Conservation (phyloP, 805 yeast species). For the Saccharomyces kudriavzevii region DNA sequence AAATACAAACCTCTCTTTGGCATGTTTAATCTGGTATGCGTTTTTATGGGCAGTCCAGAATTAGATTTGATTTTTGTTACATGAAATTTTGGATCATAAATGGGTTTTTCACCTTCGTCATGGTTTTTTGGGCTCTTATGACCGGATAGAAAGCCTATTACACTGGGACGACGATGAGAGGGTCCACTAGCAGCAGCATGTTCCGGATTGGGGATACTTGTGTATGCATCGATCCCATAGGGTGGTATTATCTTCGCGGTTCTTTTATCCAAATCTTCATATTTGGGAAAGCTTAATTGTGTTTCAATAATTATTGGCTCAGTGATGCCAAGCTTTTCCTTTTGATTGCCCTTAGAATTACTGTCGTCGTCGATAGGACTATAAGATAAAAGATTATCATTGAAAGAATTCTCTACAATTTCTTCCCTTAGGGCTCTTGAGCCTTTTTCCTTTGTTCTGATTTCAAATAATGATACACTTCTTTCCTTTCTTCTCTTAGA, state of each 20-base stretch:
- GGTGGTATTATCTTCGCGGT: conserved; percentile 27
- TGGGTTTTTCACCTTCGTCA: not conserved
- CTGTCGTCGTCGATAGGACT: conserved; percentile 24
- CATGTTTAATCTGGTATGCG: conserved; percentile 16
- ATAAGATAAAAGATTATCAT: conserved; percentile 54
- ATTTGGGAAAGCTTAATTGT: conserved; percentile 27
- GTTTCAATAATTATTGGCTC: conserved; percentile 27
- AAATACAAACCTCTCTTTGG: conserved; percentile 41
- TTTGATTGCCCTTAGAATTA: conserved; percentile 30
- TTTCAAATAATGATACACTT: conserved; percentile 52
- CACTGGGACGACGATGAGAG: conserved; percentile 10
- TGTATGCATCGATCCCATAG: conserved; percentile 29
- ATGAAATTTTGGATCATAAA: conserved; percentile 6
- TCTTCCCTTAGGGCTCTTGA: conserved; percentile 53
- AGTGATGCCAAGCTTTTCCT: conserved; percentile 14
- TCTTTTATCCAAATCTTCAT: conserved; percentile 22
- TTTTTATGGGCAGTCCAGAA: conserved; percentile 15
- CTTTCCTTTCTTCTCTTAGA: conserved; percentile 40
- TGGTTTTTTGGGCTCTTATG: conserved; percentile 3
- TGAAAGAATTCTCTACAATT: conserved; percentile 41
- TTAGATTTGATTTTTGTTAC: conserved; percentile 13
- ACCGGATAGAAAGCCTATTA: conserved; percentile 15
- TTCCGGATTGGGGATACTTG: conserved; percentile 15
- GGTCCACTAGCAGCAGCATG: not conserved
- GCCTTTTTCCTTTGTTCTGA: conserved; percentile 48